phyloP scores from a whole-genome alignment of 2,329 filamentous ascomycete genomes.

The Curvularia eragrostidis region DNA sequence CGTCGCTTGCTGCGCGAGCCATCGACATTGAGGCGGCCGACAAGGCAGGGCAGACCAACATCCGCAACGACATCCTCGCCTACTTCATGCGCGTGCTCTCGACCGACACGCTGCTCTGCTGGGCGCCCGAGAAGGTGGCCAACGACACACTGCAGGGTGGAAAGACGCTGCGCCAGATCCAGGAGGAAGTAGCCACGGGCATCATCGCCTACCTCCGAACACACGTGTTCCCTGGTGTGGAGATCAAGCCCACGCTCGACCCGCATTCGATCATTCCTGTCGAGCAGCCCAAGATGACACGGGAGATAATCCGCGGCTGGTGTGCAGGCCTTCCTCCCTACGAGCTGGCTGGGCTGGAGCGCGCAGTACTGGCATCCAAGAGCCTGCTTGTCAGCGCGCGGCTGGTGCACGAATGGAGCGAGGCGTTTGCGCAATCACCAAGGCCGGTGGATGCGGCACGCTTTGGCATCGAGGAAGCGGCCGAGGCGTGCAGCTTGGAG shows the following conservation, averaged over 20 bases:
- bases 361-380: constrained; percentile 84
- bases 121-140: constrained; percentile 68
- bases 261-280: constrained; percentile 76
- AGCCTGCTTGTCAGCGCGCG: constrained; percentile 79
- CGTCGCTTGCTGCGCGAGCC: constrained; percentile 81
- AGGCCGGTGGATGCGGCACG: constrained; percentile 46
- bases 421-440: constrained; percentile 66
- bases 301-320: constrained; percentile 80
- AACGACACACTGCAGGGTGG: constrained; percentile 55
- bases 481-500: constrained; percentile 78
- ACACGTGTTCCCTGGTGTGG: constrained; percentile 82
- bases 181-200: constrained; percentile 71
- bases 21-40: constrained; percentile 80
- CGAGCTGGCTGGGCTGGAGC: constrained; percentile 86
- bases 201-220: constrained; percentile 75
- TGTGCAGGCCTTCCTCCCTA: constrained; percentile 73
- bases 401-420: constrained; percentile 86
- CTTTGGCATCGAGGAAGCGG: constrained; percentile 85
- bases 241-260: constrained; percentile 82
- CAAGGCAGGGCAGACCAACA: constrained; percentile 54
- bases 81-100: constrained; percentile 84
- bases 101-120: constrained; percentile 92
- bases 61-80: constrained; percentile 69
- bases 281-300: constrained; percentile 76
- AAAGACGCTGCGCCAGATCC: constrained; percentile 71